phyloP scores from a whole-genome alignment of 208 protist genomes.

The Histomonas meleagridis region DNA sequence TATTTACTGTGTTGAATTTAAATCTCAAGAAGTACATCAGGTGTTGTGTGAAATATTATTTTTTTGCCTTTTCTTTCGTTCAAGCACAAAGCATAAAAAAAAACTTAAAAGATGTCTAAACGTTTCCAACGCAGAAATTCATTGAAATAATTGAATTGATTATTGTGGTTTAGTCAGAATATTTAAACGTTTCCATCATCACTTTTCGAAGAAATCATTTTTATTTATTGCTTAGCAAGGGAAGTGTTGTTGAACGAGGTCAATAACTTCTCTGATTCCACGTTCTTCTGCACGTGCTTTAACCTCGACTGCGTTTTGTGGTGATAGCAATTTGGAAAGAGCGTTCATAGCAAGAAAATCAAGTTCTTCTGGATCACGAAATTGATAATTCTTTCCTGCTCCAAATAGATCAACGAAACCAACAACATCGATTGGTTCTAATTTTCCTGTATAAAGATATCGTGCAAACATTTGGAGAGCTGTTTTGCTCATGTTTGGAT shows the following conservation, averaged over 20 bases:
- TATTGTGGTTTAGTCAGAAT: too few relatives aligned
- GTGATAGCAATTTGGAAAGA: neutral
- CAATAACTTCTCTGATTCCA: neutral
- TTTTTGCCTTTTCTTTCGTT: too few relatives aligned
- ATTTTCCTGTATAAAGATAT: neutral
- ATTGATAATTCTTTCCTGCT: neutral
- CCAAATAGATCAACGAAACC: neutral
- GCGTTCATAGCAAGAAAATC: neutral
- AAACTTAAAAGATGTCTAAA: too few relatives aligned
- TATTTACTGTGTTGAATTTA: too few relatives aligned
- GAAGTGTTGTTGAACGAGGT: slow-evolving; percentile 7
- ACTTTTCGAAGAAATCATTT: too few relatives aligned
- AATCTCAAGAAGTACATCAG: too few relatives aligned
- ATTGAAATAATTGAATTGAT: too few relatives aligned
- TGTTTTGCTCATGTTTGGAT: neutral
- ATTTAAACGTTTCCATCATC: too few relatives aligned
- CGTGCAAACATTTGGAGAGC: neutral
- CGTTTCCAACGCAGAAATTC: too few relatives aligned
- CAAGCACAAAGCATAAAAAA: too few relatives aligned
- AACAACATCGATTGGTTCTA: neutral
- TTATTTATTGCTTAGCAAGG: too few relatives aligned
- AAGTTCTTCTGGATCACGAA: neutral
- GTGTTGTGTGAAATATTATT: too few relatives aligned
- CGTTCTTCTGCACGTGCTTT: neutral
- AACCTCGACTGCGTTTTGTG: neutral